Percentiles rank a stretch among this genome's conserved stretches.
Conservation (phyloP, 2,329 filamentous ascomycete species). For the Fusarium sp. region DNA sequence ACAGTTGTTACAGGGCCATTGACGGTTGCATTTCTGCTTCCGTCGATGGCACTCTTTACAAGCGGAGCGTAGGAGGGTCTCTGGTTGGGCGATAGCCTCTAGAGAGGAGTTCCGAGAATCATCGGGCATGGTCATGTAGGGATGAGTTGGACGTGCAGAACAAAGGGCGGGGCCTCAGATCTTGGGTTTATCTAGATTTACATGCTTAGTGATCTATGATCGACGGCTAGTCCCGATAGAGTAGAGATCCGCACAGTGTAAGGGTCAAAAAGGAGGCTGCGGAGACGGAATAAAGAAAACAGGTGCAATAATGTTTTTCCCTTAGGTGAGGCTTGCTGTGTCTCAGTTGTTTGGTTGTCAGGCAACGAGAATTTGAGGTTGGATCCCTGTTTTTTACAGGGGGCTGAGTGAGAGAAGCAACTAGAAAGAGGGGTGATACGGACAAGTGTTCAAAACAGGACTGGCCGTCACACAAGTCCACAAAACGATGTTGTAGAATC, state of each 20-base stretch:
- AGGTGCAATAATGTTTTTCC: conserved; percentile 18
- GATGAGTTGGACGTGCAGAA: not conserved
- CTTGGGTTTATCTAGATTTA: not conserved
- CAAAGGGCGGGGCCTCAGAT: not conserved
- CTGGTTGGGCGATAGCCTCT: not conserved
- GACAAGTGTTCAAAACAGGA: not conserved
- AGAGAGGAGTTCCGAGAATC: conserved; percentile 6
- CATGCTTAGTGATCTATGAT: conserved; percentile 4
- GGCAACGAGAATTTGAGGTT: not conserved
- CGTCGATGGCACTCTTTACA: conserved; percentile 21
- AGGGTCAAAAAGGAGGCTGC: not conserved
- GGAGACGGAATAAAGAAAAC: not conserved
- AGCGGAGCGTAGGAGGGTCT: not conserved
- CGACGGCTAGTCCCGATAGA: not conserved
- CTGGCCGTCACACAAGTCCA: not conserved
- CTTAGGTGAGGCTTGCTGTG: not conserved
- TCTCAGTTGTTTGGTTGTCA: not conserved
- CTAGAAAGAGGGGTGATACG: not conserved
- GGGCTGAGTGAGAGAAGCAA: not conserved
- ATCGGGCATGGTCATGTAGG: conserved; percentile 9
- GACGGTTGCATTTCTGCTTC: conserved; percentile 23
- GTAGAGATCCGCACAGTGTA: not conserved
- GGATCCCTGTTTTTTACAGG: not conserved
- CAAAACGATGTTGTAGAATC: not conserved
- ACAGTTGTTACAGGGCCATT: conserved; percentile 18